Evolutionary conservation across 2,329 filamentous ascomycete genomes (phyloP), one percentile per base, ranked within the genome.

Genomic region (Eurotiales sp.): DNA sequence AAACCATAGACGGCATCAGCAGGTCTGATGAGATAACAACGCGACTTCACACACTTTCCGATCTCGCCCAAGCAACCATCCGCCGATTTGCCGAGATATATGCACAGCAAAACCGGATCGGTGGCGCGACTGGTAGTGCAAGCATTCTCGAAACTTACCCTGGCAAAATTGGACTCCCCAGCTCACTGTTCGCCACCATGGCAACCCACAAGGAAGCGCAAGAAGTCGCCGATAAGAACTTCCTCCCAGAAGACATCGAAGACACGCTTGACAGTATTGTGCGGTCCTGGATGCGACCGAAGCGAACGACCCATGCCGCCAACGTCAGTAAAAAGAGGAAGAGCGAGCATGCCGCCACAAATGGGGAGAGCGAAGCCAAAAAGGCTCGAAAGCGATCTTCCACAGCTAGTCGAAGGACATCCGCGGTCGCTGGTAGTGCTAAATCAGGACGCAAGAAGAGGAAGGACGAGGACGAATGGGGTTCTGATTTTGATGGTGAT

Each of bases 51-150:
- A 84, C 91, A 5, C 72, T 99, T 32, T 91, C 89, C 46, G 93
- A 99, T 68, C 79, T 99, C 8, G 84, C 91, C 0, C 88, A 93
- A 68, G 81, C 85, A 3, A 79, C 92, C 11, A 86, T 96, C 53
- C 83, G 89, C 43, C 85, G 86, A 59, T 99, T 88, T 77, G 88
- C 93, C 66, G 90, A 96, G 56, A 81, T 85, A 59, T 88, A 88
- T 64, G 86, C 85, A 37, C 96, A 92, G 86, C 72, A 74, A 46
- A 70, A 73, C 49, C 72, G 71, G 54, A 70, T 74, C 39, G 70
- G 70, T 25, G 70, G 69, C 8, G 65, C 59, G 17, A 62, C 66
- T 10, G 67, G 68, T 15, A 63, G 62, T 44, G 66, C 67, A 21
- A 75, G 69, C 52, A 85, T 82, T 37, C 86, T 97, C 64, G 87